Evolutionary conservation across 1,284 basidiomycete genomes (phyloP).

Genomic region (Rhizoctonia solani): DNA sequence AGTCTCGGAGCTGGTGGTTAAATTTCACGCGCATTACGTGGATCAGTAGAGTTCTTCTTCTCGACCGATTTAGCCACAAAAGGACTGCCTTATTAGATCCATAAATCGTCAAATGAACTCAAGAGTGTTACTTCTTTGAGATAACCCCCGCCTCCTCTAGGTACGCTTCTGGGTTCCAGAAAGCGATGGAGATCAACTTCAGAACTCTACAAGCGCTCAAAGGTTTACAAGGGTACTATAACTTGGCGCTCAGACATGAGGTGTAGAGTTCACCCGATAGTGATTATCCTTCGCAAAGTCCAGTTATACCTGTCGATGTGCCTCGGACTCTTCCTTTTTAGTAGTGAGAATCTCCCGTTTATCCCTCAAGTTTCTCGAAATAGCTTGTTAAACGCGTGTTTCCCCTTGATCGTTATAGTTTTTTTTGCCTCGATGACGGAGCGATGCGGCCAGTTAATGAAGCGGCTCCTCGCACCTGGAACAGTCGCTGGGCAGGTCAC

Average conservation of each 20-base stretch:
- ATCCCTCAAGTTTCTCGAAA: neutral
- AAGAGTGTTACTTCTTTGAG: constrained; percentile 2
- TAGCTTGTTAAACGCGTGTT: constrained; percentile 4
- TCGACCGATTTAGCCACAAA: constrained; percentile 11
- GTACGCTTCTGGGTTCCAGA: neutral
- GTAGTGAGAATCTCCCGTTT: constrained; percentile 8
- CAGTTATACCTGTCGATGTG: neutral
- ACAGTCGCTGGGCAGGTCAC: constrained; percentile 17
- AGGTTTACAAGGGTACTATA: constrained; percentile 1
- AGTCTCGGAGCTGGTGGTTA: constrained; percentile 6
- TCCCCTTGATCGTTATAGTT: constrained; percentile 18
- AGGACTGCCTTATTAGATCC: neutral
- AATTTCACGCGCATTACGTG: constrained; percentile 13
- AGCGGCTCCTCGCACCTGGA: constrained; percentile 3
- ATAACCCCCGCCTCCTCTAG: neutral
- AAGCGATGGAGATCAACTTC: neutral
- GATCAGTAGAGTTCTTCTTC: neutral
- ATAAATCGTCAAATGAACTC: neutral
- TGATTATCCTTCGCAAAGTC: constrained; percentile 1
- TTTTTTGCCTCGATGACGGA: neutral
- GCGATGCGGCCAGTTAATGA: constrained; percentile 1
- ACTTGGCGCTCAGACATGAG: constrained; percentile 20
- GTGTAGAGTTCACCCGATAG: constrained; percentile 18
- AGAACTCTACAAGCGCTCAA: constrained; percentile 4
- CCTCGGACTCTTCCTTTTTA: constrained; percentile 15